phyloP scores from a whole-genome alignment of 805 yeast species.

The Candida corydali region DNA sequence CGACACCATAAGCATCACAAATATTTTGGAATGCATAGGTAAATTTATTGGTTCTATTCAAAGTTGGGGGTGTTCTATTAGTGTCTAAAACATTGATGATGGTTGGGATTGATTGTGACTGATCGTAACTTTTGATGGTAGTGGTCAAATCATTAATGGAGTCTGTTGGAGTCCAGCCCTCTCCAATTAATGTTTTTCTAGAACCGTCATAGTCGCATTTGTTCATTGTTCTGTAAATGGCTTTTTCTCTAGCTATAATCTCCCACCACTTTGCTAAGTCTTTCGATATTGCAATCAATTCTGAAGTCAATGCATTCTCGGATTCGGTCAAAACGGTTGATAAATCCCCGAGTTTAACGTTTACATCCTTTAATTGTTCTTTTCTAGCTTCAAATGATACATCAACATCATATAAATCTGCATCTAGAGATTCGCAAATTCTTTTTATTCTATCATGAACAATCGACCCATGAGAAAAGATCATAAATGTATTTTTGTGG shows the following conservation, averaged over 20 bases:
- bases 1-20: slow-evolving; percentile 93
- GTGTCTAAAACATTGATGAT: slow-evolving; percentile 61
- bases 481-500: slow-evolving; percentile 78
- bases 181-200: slow-evolving; percentile 86
- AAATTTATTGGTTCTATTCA: slow-evolving; percentile 89
- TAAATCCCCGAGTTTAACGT: slow-evolving; percentile 28
- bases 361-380: slow-evolving; percentile 25
- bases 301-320: slow-evolving; percentile 66
- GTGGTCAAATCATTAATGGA: slow-evolving; percentile 65
- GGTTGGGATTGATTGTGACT: slow-evolving; percentile 45
- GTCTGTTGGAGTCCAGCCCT: slow-evolving; percentile 92
- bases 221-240: slow-evolving; percentile 75
- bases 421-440: slow-evolving; percentile 88
- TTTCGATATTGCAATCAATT: slow-evolving; percentile 72
- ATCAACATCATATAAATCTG: slow-evolving; percentile 64
- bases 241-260: slow-evolving; percentile 66
- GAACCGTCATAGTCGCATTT: slow-evolving; percentile 74
- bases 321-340: slow-evolving; percentile 31
- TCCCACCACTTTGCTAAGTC: slow-evolving; percentile 72
- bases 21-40: slow-evolving; percentile 90
- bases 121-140: slow-evolving; percentile 62
- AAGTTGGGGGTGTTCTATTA: slow-evolving; percentile 88
- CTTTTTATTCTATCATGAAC: slow-evolving; percentile 69
- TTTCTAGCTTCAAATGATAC: slow-evolving; percentile 21
- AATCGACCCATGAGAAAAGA: slow-evolving; percentile 86